phyloP scores from a whole-genome alignment of 331 rosid species.

The Malus hybrid region DNA sequence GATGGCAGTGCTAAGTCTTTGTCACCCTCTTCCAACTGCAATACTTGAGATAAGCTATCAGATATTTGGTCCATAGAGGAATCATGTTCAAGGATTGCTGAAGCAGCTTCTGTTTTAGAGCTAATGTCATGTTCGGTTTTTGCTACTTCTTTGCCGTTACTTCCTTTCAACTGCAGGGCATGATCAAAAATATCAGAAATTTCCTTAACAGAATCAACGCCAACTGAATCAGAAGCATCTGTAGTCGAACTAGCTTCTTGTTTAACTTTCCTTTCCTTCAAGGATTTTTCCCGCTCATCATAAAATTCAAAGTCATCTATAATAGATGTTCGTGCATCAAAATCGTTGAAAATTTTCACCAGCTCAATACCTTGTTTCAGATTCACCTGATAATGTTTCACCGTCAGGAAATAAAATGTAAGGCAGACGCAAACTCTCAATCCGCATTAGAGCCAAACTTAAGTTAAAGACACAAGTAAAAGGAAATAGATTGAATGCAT shows the following conservation, averaged over 20 bases:
- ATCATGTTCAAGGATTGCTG: conserved; percentile 14
- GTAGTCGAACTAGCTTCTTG: conserved; percentile 29
- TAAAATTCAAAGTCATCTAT: conserved; percentile 52
- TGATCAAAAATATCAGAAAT: conserved; percentile 22
- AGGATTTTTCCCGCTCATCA: conserved; percentile 43
- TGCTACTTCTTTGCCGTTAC: conserved; percentile 14
- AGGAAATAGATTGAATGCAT: neutral
- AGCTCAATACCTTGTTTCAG: conserved; percentile 46
- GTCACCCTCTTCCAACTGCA: conserved; percentile 21
- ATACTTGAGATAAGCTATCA: conserved; percentile 16
- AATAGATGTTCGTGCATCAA: conserved; percentile 39
- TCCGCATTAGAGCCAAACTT: neutral
- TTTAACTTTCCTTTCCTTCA: conserved; percentile 43
- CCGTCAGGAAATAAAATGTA: neutral
- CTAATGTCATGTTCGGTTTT: conserved; percentile 19
- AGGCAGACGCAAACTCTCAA: neutral
- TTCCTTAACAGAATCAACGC: conserved; percentile 16
- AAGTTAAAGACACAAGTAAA: neutral
- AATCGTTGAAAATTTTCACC: conserved; percentile 45
- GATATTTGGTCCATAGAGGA: conserved; percentile 15
- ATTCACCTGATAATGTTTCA: conserved; percentile 33
- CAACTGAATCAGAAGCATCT: conserved; percentile 26
- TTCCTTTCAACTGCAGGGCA: conserved; percentile 22
- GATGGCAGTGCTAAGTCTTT: conserved; percentile 9
- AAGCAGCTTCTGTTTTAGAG: conserved; percentile 14